phyloP scores from a whole-genome alignment of 192 early-diverging fungal species.

The Backusella tarrabulga region DNA sequence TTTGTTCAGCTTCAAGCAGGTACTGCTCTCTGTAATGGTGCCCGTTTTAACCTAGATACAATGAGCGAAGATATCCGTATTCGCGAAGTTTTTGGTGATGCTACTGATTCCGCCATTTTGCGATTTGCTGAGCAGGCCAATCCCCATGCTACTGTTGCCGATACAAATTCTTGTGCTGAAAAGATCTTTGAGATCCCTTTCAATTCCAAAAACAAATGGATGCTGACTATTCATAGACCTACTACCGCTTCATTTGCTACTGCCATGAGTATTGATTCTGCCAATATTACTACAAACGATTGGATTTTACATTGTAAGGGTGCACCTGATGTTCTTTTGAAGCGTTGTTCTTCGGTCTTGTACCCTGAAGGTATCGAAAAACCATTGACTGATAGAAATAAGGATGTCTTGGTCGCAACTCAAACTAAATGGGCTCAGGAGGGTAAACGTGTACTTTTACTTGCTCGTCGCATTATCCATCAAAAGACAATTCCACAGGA shows the following conservation, averaged over 20 bases:
- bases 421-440: conserved; percentile 56
- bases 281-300: conserved; percentile 24
- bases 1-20: conserved; percentile 23
- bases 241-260: conserved; percentile 8
- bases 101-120: conserved; percentile 83
- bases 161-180: conserved; percentile 17
- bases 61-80: conserved; percentile 41
- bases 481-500: not conserved
- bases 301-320: conserved; percentile 70
- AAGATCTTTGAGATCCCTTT: conserved; percentile 61
- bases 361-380: conserved; percentile 40
- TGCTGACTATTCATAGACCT: conserved; percentile 47
- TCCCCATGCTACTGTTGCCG: conserved; percentile 5
- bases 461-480: conserved; percentile 23
- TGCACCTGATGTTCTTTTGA: conserved; percentile 74
- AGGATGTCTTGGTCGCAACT: conserved; percentile 31
- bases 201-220: conserved; percentile 77
- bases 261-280: not conserved
- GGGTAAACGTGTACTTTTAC: conserved; percentile 59
- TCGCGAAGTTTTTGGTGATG: conserved; percentile 71
- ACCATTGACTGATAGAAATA: conserved; percentile 41
- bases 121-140: conserved; percentile 56
- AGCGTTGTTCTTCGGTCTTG: conserved; percentile 38
- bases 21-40: conserved; percentile 63
- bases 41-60: conserved; percentile 56